Base-by-base conservation (phyloP, 2,329 filamentous ascomycete genomes). In the Stagonosporopsis rhizophila region DNA sequence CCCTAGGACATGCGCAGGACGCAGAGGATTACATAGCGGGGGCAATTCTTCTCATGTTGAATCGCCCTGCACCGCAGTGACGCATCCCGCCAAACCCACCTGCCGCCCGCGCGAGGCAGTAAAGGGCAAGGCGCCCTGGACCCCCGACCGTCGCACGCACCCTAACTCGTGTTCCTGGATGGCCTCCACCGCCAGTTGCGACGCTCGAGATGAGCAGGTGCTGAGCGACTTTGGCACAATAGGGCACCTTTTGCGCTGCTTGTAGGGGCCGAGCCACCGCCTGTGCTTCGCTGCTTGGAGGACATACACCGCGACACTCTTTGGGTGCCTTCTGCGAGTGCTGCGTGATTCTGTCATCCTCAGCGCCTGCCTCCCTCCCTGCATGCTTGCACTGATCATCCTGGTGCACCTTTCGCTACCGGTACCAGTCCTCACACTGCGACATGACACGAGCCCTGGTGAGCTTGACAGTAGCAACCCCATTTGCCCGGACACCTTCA, bases 21-120 rank as follows among this genome's bases (percentile, higher is more conserved):
- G 28, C 41, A 19, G 47, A 35, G 30, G 37, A 56, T 47, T 44
- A 52, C 53, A 56, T 56, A 52, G 53, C 42, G 47, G 47, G 53
- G 53, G 37, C 46, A 46, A 52, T 30, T 51, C 22, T 44, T 27
- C 38, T 27, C 20, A 30, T 44, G 47, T 56, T 52, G 53, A 56
- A 56, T 52, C 42, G 38, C 42, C 53, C 42, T 41, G 37, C 46
- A 50, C 41, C 46, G 51, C 38, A 56, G 53, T 56, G 53, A 56
- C 53, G 53, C 53, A 56, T 38, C 30, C 23, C n/a, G 34, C 41
- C 22, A 38, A 34, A 32, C 30, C 37, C 44, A 32, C 52, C 30
- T 44, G 40, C 46, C 46, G 38, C 22, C 20, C 23, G 28, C 37
- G 53, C 53, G 32, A 42, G 12, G 30, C 42, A 19, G 30, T 22